Conservation (phyloP, 179 eudicot genomes). For the Camellia oleifera region DNA sequence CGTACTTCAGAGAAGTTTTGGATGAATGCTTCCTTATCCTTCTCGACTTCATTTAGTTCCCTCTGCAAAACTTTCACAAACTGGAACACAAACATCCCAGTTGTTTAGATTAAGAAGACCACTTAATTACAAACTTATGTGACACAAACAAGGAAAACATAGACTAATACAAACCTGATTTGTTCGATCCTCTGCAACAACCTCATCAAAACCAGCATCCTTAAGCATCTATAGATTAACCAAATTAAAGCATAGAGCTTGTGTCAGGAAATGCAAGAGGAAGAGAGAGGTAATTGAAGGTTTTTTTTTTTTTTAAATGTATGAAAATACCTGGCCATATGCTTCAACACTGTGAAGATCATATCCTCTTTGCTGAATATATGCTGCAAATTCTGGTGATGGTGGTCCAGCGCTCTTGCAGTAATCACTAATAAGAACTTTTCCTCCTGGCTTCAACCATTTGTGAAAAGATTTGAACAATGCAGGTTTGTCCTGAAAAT, state of each 20-base stretch:
- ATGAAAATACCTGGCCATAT: constrained; percentile 68
- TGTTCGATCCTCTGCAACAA: constrained; percentile 90
- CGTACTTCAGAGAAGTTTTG: constrained; percentile 84
- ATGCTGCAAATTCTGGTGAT: constrained; percentile 66
- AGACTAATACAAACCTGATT: constrained; percentile 53
- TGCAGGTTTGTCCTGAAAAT: constrained; percentile 86
- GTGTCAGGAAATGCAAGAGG: background rate
- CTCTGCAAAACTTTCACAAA: constrained; percentile 67
- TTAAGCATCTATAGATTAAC: constrained; percentile 64
- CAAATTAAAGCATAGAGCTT: background rate
- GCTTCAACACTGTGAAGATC: constrained; percentile 89
- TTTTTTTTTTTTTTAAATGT: background rate
- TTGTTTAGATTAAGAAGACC: background rate
- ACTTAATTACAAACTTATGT: background rate
- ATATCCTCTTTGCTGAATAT: constrained; percentile 94
- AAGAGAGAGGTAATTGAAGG: background rate
- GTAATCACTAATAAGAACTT: constrained; percentile 86
- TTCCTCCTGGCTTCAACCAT: constrained; percentile 98
- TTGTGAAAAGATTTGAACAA: constrained; percentile 80
- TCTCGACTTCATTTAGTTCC: constrained; percentile 67
- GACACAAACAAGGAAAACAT: background rate
- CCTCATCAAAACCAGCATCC: constrained; percentile 87
- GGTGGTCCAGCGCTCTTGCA: constrained; percentile 71
- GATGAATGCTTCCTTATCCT: constrained; percentile 71
- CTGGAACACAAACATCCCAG: constrained; percentile 31